phyloP scores from a whole-genome alignment of 2,329 filamentous ascomycete genomes.

The Aspergillus ochraceus region DNA sequence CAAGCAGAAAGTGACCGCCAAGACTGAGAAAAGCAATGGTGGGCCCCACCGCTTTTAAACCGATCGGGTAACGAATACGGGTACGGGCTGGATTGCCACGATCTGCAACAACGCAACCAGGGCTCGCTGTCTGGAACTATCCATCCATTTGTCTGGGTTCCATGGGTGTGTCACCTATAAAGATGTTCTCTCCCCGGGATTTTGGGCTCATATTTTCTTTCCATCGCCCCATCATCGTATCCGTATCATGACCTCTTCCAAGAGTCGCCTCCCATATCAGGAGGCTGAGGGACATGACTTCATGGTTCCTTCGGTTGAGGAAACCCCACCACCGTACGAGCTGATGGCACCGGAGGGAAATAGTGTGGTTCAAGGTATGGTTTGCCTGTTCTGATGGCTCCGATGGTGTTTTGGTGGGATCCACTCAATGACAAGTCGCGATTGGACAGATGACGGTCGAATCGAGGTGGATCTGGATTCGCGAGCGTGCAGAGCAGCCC shows the following conservation, averaged over 20 bases:
- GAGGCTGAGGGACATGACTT: background rate
- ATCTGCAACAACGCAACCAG: background rate
- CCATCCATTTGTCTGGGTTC: too few species aligned
- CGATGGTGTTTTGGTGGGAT: too few species aligned
- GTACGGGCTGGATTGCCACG: background rate
- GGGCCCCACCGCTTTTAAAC: background rate
- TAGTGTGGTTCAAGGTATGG: background rate
- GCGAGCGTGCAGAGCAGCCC: constrained; percentile 12
- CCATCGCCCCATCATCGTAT: too few species aligned
- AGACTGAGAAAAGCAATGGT: too few species aligned
- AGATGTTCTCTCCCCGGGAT: background rate
- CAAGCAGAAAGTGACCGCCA: too few species aligned
- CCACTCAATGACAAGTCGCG: background rate
- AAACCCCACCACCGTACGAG: background rate
- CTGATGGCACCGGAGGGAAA: background rate
- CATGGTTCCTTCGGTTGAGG: background rate
- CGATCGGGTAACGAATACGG: background rate
- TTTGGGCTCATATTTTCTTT: background rate
- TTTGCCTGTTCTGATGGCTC: background rate
- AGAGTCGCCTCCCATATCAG: background rate
- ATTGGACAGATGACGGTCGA: constrained; percentile 19
- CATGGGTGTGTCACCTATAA: background rate
- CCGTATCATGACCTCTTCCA: background rate
- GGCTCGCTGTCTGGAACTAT: too few species aligned
- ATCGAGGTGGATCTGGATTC: constrained; percentile 23